These are phyloP conservation scores for Colletotrichum lini DNA, from an alignment of 2,329 filamentous ascomycete species.

Conservation along the genomic window DNA sequence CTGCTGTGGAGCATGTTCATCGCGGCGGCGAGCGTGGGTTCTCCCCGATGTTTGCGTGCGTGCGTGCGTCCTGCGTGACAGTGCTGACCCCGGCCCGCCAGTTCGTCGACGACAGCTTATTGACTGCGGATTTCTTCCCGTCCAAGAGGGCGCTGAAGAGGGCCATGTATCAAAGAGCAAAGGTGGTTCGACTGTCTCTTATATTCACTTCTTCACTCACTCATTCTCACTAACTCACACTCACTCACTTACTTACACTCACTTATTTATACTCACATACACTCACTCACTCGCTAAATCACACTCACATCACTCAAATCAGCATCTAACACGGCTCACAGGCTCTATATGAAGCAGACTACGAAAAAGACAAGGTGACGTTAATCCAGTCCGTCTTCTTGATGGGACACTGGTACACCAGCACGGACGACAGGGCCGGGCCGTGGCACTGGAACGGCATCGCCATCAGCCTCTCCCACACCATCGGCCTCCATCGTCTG, in stretches of 20 bases:
- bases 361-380: constrained; percentile 55
- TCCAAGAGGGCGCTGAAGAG: constrained; percentile 54
- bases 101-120: constrained; percentile 26
- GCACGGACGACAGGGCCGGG: constrained; percentile 57
- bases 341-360: constrained; percentile 46
- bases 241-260: too few species aligned
- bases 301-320: too few species aligned
- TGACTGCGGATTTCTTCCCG: constrained; percentile 39
- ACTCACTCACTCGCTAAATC: too few species aligned
- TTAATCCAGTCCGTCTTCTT: constrained; percentile 60
- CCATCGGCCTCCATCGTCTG: constrained; percentile 57
- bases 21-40: constrained; percentile 50
- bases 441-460: constrained; percentile 63
- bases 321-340: not conserved
- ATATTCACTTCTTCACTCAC: too few species aligned
- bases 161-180: constrained; percentile 54
- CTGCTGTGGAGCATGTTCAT: constrained; percentile 51
- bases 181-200: constrained; percentile 44
- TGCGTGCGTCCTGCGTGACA: too few species aligned
- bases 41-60: too few species aligned
- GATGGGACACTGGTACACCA: constrained; percentile 59
- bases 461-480: constrained; percentile 59
- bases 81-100: not conserved
- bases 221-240: too few species aligned
- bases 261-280: too few species aligned